Conservation (phyloP, 305 asterid genomes). For the Rubia occidens region DNA sequence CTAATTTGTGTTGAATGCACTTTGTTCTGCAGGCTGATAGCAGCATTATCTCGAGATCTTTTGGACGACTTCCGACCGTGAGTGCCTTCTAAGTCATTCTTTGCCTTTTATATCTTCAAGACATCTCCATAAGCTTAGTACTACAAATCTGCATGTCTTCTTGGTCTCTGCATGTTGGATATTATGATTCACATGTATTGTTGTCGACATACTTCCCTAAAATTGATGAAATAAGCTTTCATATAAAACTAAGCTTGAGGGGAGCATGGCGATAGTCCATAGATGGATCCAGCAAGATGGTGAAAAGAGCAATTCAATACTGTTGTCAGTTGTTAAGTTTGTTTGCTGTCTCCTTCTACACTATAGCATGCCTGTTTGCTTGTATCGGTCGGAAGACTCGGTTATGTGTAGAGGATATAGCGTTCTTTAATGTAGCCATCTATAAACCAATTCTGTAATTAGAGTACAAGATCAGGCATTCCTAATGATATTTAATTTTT, state of each 20-base stretch:
- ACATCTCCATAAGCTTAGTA: neutral
- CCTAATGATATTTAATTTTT: neutral
- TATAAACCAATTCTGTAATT: neutral
- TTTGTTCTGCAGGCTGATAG: slow-evolving; percentile 53
- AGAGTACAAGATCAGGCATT: neutral
- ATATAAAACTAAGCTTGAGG: neutral
- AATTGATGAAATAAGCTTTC: neutral
- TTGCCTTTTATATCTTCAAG: slow-evolving; percentile 9
- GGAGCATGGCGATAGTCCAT: neutral
- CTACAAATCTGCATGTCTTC: neutral
- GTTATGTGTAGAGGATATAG: neutral
- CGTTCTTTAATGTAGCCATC: neutral
- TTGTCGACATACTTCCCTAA: neutral
- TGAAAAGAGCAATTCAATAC: neutral
- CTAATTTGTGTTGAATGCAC: slow-evolving; percentile 6
- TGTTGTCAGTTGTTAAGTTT: neutral
- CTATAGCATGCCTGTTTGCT: neutral
- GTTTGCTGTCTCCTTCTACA: neutral
- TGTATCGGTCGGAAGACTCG: no score
- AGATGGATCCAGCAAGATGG: neutral
- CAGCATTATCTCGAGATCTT: slow-evolving; percentile 83
- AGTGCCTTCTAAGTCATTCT: slow-evolving; percentile 26
- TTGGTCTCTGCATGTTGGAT: neutral
- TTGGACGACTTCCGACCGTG: slow-evolving; percentile 71
- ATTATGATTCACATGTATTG: neutral